Conservation (phyloP, 805 yeast species). For the Cyberlindnera amylophila region DNA sequence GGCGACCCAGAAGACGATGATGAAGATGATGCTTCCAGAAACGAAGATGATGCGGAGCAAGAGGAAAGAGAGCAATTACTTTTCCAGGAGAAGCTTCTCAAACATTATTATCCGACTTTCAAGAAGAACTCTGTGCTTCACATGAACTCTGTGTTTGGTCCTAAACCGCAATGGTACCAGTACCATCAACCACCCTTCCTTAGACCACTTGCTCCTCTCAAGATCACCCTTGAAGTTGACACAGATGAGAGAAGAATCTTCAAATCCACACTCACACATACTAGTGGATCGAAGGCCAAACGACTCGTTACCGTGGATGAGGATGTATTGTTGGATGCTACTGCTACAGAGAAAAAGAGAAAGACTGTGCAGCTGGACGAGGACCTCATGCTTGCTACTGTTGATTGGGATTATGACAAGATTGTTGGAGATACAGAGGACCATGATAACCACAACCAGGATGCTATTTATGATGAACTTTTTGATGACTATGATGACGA, state of each 20-base stretch:
- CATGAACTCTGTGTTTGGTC: conserved; percentile 63
- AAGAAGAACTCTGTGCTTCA: conserved; percentile 50
- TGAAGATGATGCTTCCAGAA: conserved; percentile 8
- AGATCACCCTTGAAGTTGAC: conserved; percentile 56
- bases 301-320: background rate
- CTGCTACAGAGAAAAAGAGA: conserved; percentile 14
- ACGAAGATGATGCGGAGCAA: conserved; percentile 1
- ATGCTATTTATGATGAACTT: conserved; percentile 7
- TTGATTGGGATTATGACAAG: conserved; percentile 73
- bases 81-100: conserved; percentile 33
- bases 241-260: conserved; percentile 56
- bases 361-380: conserved; percentile 31
- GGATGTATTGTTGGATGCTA: conserved; percentile 9
- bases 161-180: conserved; percentile 52
- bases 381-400: conserved; percentile 61
- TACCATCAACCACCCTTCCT: conserved; percentile 42
- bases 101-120: conserved; percentile 61
- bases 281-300: conserved; percentile 16
- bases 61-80: conserved; percentile 12
- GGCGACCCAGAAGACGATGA: conserved; percentile 6
- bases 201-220: conserved; percentile 49
- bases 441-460: background rate
- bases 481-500: conserved; percentile 58
- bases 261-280: conserved; percentile 30
- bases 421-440: conserved; percentile 44